Evolutionary conservation across 768 basidiomycete species (phyloP), one percentile per base, ranked within the genome.

Genomic region (Naganishia vaughanmartiniae): DNA sequence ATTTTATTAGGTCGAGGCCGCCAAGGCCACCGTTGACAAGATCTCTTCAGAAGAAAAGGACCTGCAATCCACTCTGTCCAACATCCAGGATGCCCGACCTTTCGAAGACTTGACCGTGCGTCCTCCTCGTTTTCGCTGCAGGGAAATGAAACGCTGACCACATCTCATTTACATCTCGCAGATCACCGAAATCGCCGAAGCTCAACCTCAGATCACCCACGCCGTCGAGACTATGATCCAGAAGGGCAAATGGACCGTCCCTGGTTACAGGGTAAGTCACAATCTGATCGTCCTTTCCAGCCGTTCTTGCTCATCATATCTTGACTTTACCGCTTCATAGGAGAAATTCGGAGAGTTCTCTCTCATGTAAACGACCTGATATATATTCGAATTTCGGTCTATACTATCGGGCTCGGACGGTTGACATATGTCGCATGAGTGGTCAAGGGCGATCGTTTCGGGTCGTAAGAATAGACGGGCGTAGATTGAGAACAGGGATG

Each of bases 311-410:
- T 26, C 53, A 34, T 42, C 46, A n/a, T n/a, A 54, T 36, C 65
- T 21, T 65, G 36, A 36, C 19, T 26, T 17, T 42, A 31, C 17
- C 77, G 55, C 57, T 30, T 6, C 69, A 87, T 89, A 91, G 86
- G 93, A 95, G 87, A 94, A 94, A 85, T 95, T 93, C 81, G 93
- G 93, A 79, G 92, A 95, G 82, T 87, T 94, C 82, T 89, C 91
- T 72, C 85, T 94, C 80, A 88, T 93, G 88, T 94, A 90, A 75
- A 74, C 46, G 42, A 12, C 33, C 48, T 21, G 42, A 42, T 7
- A 58, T 24, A 36, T 34, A 58, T 58, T 58, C 57, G 57, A 36
- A 21, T 36, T 19, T 55, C 54, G 7, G 33, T 17, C 54, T 34
- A 21, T 51, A 51, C 24, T 51, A n/a, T 24, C 21, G 48, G 24